Base-by-base conservation (phyloP, 768 basidiomycete genomes). In the Podaxis pistillaris region DNA sequence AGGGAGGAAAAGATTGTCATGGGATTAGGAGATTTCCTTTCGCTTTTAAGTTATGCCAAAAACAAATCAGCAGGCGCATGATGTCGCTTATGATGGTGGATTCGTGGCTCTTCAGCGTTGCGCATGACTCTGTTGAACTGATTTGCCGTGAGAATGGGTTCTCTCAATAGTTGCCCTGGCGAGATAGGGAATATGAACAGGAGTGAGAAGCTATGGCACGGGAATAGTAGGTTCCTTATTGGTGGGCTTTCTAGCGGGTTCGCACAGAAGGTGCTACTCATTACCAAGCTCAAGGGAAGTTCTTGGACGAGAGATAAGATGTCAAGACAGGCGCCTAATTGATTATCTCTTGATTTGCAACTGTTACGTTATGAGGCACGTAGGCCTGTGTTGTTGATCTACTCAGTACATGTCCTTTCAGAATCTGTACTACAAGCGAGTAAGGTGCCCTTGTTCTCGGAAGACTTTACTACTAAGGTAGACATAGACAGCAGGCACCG, bases 401-500 rank as follows among this genome's bases (percentile, higher is more conserved):
- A 22, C 52, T 50, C 26, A 19, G 38, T 11, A 36, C 66, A 90
- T 90, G 90, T 86, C 85, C 47, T 90, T 92, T 76, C 80, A 81
- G 36, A 96, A 97, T 72, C 69, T 93, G 49, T 97, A 96, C 76
- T 95, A 94, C 78, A 93, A 92, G 74, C 86, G 94, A 68, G 93
- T 94, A 73, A 79, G 55, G 19, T 40, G 3, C 7, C 37, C 52
- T 4, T 22, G 30, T 56, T 6, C 52, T 40, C 41, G 49, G 1
- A 46, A 46, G 19, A 60, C 41, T 30, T 63, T 19, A 19, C 9
- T 63, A 58, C 66, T 68, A 59, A 70, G 49, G 56, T 58, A 37
- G 50, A 53, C 60, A 60, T 71, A 96, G 93, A 86, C 88, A 47
- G 86, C 87, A 58, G 93, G 82, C 36, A 94, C 94, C 1, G 76